These are phyloP conservation scores for Colletotrichum gloeosporioides DNA, from an alignment of 2,329 filamentous ascomycete species.

Conservation along the genomic window DNA sequence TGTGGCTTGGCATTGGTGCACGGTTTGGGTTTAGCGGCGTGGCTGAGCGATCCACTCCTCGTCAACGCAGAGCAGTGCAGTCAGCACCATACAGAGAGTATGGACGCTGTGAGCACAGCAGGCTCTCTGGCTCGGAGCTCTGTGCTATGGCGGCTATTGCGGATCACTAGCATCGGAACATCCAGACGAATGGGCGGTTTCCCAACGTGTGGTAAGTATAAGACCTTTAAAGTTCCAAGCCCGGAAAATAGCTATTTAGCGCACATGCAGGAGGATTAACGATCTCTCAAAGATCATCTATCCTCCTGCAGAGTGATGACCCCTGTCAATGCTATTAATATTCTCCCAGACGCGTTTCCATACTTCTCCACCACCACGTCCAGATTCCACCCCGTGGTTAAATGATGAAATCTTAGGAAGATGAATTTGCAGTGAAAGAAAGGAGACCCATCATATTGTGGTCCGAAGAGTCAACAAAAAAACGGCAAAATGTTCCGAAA, in stretches of 20 bases:
- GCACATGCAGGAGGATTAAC: not conserved
- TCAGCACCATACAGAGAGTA: not conserved
- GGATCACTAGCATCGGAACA: not conserved
- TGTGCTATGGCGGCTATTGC: not conserved
- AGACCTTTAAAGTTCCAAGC: not conserved
- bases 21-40: slow-evolving; percentile 11
- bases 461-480: not conserved
- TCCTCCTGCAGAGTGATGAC: not conserved
- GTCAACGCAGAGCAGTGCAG: not conserved
- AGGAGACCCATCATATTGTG: not conserved
- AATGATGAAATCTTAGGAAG: not conserved
- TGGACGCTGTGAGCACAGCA: not conserved
- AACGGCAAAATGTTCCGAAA: slow-evolving; percentile 1
- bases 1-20: slow-evolving; percentile 15
- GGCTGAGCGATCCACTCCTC: slow-evolving; percentile 15
- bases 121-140: not conserved
- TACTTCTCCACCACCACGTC: not conserved
- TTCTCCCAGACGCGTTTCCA: not conserved
- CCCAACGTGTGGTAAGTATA: not conserved
- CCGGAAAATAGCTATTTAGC: not conserved
- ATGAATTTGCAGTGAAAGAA: not conserved
- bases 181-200: not conserved
- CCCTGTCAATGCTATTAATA: not conserved
- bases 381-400: not conserved
- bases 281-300: not conserved